phyloP scores from a whole-genome alignment of 2,329 filamentous ascomycete genomes.

The Arachnomyces sp. region DNA sequence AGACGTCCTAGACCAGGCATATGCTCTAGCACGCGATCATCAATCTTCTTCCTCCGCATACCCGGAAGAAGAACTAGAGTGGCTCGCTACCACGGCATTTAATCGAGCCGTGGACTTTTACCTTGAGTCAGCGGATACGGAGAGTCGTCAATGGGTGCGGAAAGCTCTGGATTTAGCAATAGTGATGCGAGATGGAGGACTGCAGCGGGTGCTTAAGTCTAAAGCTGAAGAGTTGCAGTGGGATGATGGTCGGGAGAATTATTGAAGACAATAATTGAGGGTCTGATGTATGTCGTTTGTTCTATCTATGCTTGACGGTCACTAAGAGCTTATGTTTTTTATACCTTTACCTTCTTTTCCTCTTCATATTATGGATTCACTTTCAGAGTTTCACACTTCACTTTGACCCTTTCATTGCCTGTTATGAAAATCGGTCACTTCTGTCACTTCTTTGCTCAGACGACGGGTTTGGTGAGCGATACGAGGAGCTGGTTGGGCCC shows the following conservation, averaged over 20 bases:
- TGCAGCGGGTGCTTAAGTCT: slow-evolving; percentile 18
- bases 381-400: no score
- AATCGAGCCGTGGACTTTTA: slow-evolving; percentile 52
- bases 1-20: slow-evolving; percentile 27
- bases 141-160: slow-evolving; percentile 29
- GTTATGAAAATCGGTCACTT: no score
- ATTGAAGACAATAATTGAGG: not conserved
- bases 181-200: slow-evolving; percentile 18
- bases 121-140: slow-evolving; percentile 20
- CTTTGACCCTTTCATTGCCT: no score
- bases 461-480: no score
- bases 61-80: slow-evolving; percentile 49
- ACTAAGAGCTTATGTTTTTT: no score
- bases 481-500: no score
- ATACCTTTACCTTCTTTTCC: no score
- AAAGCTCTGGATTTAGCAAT: slow-evolving; percentile 30
- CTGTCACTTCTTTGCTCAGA: no score
- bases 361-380: no score
- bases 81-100: slow-evolving; percentile 48
- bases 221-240: slow-evolving; percentile 23
- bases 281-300: not conserved
- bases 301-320: no score
- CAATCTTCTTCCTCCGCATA: slow-evolving; percentile 37
- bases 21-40: slow-evolving; percentile 21
- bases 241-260: slow-evolving; percentile 6